A percentile compares a stretch with the other conserved stretches of the same genome.
These are phyloP conservation scores for Candida ortonii DNA, from an alignment of 805 yeast species.

Conservation along the genomic window DNA sequence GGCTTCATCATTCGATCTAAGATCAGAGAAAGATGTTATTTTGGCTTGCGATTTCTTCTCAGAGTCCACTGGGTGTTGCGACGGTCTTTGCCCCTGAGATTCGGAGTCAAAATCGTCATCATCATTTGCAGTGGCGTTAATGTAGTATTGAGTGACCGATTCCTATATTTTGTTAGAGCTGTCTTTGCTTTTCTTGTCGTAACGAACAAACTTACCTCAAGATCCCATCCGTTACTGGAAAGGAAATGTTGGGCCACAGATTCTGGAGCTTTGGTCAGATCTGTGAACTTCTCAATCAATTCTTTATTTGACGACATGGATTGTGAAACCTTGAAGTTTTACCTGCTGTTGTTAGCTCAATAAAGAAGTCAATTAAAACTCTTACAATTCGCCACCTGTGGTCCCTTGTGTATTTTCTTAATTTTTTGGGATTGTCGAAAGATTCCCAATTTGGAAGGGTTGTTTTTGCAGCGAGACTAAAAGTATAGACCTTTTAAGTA, in stretches of 20 bases:
- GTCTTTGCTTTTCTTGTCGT: no score
- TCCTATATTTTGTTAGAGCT: no score
- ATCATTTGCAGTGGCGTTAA: conserved; percentile 18
- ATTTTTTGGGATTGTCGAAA: no score
- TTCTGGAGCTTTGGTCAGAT: conserved; percentile 37
- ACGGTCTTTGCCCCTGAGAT: not conserved
- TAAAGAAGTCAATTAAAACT: no score
- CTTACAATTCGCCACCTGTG: no score
- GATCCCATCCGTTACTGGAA: conserved; percentile 28
- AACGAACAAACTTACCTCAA: conserved; percentile 29
- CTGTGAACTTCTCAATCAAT: conserved; percentile 34
- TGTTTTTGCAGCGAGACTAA: not conserved
- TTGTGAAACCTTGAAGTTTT: no score
- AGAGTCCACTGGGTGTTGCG: not conserved
- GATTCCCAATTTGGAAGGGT: conserved; percentile 1
- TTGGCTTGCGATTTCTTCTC: conserved; percentile 12
- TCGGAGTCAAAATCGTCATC: conserved; percentile 11
- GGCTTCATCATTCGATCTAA: conserved; percentile 31
- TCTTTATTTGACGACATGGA: conserved; percentile 15
- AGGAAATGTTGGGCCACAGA: conserved; percentile 38
- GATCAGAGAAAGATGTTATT: conserved; percentile 34
- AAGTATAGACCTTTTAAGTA: conserved; percentile 1
- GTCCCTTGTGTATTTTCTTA: no score
- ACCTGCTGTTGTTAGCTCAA: no score
- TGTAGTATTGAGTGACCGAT: conserved; percentile 29